phyloP scores from a whole-genome alignment of 306 rosid genomes.

The Cicer yamashitae region DNA sequence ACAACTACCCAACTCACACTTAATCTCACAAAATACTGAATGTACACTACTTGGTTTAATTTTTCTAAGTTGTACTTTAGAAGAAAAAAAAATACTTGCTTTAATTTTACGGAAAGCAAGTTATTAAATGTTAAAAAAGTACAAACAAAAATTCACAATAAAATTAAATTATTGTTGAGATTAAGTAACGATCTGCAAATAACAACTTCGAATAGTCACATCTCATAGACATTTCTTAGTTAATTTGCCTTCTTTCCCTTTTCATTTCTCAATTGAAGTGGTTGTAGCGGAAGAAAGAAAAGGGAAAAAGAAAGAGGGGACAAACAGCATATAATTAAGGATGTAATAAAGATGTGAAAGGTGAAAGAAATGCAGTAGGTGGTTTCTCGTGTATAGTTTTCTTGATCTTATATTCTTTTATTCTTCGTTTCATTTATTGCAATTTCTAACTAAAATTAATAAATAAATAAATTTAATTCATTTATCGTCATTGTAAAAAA shows the following conservation, averaged over 20 bases:
- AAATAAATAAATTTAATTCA: too few species aligned
- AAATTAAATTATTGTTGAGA: background rate
- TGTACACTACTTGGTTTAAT: too few species aligned
- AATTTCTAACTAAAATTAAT: background rate
- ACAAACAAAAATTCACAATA: background rate
- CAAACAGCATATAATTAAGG: constrained; percentile 58
- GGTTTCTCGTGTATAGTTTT: constrained; percentile 26
- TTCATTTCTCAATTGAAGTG: background rate
- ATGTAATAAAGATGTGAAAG: constrained; percentile 47
- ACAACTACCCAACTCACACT: too few species aligned
- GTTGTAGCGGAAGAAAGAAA: constrained; percentile 15
- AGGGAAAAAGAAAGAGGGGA: constrained; percentile 47
- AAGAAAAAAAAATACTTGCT: too few species aligned
- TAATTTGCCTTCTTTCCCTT: background rate
- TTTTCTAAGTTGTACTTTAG: too few species aligned
- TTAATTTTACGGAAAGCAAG: too few species aligned
- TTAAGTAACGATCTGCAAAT: background rate
- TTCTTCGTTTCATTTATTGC: constrained; percentile 15
- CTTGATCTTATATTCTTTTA: constrained; percentile 41
- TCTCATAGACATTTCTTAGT: constrained; percentile 18
- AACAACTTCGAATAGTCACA: constrained; percentile 18
- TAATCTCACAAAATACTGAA: too few species aligned
- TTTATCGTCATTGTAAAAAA: too few species aligned
- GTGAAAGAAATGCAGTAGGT: constrained; percentile 53
- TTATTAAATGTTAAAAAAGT: background rate